Evolutionary conservation across 1,284 basidiomycete species (phyloP).

Genomic region (Polyporus tsugae): DNA sequence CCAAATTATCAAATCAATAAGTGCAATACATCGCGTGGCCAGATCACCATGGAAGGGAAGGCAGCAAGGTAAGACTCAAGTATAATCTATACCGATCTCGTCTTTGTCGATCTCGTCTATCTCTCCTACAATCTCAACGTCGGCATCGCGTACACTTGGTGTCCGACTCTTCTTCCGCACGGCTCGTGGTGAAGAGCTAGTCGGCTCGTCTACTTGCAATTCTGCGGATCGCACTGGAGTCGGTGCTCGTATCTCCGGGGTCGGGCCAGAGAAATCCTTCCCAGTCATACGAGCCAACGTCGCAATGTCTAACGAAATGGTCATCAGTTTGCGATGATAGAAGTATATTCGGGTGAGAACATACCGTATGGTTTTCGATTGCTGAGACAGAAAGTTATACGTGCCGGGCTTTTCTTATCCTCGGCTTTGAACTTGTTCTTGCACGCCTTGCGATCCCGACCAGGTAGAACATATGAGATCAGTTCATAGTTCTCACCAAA

Average conservation of each 20-base stretch:
- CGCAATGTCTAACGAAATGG: conserved; percentile 60
- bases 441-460: conserved; percentile 87
- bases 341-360: conserved; percentile 23
- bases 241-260: conserved; percentile 71
- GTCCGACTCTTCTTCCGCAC: conserved; percentile 41
- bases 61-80: background rate
- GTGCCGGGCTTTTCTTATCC: conserved; percentile 78
- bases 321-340: background rate
- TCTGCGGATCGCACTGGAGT: conserved; percentile 44
- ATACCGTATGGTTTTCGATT: conserved; percentile 76
- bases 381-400: conserved; percentile 72
- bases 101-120: conserved; percentile 39
- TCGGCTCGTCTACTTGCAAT: conserved; percentile 13
- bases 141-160: conserved; percentile 33
- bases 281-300: conserved; percentile 79
- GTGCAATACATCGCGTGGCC: background rate
- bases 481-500: conserved; percentile 95
- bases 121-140: conserved; percentile 41
- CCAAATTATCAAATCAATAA: background rate
- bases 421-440: conserved; percentile 92
- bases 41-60: background rate
- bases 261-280: conserved; percentile 82
- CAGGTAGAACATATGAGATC: conserved; percentile 85
- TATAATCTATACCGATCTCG: conserved; percentile 12
- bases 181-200: background rate